These are phyloP conservation scores for Coelastrella sp. DNA, from an alignment of 139 green algal species.

Conservation along the genomic window DNA sequence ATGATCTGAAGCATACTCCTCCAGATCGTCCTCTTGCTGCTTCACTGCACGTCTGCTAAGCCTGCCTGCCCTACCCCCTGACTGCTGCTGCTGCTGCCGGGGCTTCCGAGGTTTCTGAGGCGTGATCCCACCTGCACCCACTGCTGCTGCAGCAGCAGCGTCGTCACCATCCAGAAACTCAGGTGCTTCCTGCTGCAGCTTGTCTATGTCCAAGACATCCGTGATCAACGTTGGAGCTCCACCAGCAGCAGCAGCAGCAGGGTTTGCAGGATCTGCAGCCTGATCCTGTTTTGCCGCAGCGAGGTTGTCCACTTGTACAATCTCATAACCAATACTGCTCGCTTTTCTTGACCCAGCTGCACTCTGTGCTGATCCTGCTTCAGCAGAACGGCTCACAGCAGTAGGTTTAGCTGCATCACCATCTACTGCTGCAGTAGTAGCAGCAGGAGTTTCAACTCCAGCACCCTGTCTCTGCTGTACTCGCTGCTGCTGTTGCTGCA, in stretches of 20 bases:
- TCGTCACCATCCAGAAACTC: neutral
- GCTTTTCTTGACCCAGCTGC: too few species aligned
- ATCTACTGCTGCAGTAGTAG: neutral
- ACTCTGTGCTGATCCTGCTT: too few species aligned
- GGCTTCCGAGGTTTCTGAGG: neutral
- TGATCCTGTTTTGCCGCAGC: neutral
- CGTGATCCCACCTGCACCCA: too few species aligned
- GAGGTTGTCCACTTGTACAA: neutral
- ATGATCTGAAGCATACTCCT: neutral
- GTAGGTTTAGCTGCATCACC: neutral
- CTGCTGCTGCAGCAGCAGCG: neutral
- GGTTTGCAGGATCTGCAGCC: neutral
- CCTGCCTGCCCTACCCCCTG: neutral
- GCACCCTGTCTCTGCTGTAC: neutral
- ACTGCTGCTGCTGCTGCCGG: constrained; percentile 21
- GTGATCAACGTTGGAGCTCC: neutral
- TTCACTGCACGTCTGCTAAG: neutral
- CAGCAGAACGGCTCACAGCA: too few species aligned
- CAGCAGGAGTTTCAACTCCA: neutral
- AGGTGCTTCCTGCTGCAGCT: neutral
- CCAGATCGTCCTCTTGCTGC: neutral
- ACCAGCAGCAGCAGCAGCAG: neutral
- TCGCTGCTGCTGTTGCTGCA: constrained; percentile 37
- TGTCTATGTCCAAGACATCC: neutral
- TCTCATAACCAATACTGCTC: neutral